Evolutionary conservation across 352 stramenopile genomes (phyloP), one percentile per base, ranked within the genome.

Genomic region (Achlya hypogyna): DNA sequence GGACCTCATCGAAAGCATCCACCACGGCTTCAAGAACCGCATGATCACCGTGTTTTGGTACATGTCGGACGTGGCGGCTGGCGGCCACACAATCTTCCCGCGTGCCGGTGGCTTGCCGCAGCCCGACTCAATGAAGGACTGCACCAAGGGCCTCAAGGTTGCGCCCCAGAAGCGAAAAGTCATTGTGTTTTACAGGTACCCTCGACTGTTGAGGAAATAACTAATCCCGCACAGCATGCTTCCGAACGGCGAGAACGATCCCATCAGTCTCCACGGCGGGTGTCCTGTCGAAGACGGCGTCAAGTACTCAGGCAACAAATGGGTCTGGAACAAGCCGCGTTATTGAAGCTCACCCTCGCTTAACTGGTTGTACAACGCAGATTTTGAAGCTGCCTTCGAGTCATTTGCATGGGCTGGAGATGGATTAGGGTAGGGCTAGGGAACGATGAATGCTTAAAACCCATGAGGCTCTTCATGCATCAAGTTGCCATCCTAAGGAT

Each of bases 211-310:
- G 14, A n/a, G 6, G n/a, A 45, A 45, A 45, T 45, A 18, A 10
- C 12, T 14, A 9, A 10, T 45, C 6, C 2, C 2, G 38, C 38
- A 18, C n/a, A 45, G 38, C 38, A 45, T 45, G 38, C 38, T 45
- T 18, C 2, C 38, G n/a, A 45, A 45, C 38, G 38, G 38, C 38
- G 38, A n/a, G 12, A 45, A 45, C 38, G 96, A 99, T 74, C 74
- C 79, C 5, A 84, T 81, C 81, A 84, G 78, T 29, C 62, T 96
- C 69, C 72, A 99, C 71, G 95, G 91, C 29, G 96, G 87, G n/a
- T 99, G 97, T 74, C 97, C 96, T 5, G 95, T 99, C 9, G 70
- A 98, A 8, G 79, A 92, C n/a, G 91, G 91, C 28, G 86, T 88
- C 20, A 99, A 99, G 75, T 99, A 34, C 4, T 53, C 43, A 23